Conservation (phyloP, 2,329 filamentous ascomycete species). For the Pseudogymnoascus sp. region DNA sequence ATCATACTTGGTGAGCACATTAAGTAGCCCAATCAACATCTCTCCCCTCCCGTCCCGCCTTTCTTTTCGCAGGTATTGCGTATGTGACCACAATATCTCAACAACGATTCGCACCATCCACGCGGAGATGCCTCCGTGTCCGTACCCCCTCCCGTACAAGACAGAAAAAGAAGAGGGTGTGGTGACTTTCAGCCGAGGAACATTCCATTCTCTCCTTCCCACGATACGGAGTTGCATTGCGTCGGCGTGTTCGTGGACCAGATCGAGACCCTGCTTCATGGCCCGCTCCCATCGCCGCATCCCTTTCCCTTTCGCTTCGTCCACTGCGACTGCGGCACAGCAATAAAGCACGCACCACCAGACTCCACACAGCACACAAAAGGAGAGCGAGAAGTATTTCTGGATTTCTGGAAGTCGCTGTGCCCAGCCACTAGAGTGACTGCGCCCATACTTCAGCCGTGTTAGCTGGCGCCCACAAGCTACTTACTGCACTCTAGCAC, state of each 20-base stretch:
- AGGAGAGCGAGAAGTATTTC: not conserved
- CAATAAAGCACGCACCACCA: not conserved
- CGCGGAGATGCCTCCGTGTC: not conserved
- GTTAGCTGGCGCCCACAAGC: not conserved
- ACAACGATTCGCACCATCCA: not conserved
- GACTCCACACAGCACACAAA: not conserved
- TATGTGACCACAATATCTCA: not conserved
- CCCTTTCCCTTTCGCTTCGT: not conserved
- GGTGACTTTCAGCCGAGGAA: not conserved
- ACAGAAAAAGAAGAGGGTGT: constrained; percentile 1
- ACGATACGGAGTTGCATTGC: not conserved
- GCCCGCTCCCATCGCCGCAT: not conserved
- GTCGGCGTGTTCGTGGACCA: not conserved
- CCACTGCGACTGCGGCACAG: not conserved
- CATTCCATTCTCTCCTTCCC: not conserved
- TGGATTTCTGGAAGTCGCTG: constrained; percentile 3
- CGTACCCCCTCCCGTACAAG: not conserved
- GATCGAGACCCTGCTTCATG: not conserved
- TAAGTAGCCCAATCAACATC: not conserved
- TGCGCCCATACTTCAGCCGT: constrained; percentile 5
- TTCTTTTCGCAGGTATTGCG: not conserved
- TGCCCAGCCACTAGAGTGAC: constrained; percentile 3
- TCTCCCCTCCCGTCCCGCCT: not conserved
- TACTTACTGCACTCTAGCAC: not conserved
- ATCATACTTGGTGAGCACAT: not conserved